A percentile compares a stretch with the other conserved stretches of the same genome.
Conservation (phyloP, 2,329 filamentous ascomycete species). For the Fusarium longipes region DNA sequence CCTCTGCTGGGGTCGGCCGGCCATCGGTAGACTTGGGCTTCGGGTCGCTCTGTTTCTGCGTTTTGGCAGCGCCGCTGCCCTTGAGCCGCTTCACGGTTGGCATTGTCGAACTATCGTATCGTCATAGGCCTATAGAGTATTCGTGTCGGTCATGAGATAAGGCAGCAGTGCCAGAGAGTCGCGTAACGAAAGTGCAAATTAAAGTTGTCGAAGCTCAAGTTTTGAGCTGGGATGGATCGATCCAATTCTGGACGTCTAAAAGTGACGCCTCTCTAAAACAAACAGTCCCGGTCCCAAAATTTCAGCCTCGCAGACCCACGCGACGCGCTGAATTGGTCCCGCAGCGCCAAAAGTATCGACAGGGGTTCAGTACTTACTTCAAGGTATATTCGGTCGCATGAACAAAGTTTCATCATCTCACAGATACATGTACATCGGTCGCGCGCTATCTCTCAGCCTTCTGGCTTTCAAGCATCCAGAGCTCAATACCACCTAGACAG, state of each 20-base stretch:
- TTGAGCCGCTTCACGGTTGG: slow-evolving; percentile 70
- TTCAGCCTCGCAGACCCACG: slow-evolving; percentile 52
- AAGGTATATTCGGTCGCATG: accelerated
- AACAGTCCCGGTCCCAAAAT: slow-evolving; percentile 43
- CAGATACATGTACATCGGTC: slow-evolving; percentile 14
- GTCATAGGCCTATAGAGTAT: slow-evolving; percentile 35
- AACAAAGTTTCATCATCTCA: neutral
- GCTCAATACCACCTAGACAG: slow-evolving; percentile 12
- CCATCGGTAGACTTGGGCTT: slow-evolving; percentile 55
- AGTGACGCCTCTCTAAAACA: slow-evolving; percentile 37
- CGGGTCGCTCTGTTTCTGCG: slow-evolving; percentile 50
- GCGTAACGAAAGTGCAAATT: slow-evolving; percentile 21
- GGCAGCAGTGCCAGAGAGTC: slow-evolving; percentile 18
- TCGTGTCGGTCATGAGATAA: slow-evolving; percentile 18
- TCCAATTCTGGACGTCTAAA: slow-evolving; percentile 31
- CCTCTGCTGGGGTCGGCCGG: slow-evolving; percentile 69
- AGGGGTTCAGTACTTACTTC: slow-evolving; percentile 15
- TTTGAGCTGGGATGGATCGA: slow-evolving; percentile 32
- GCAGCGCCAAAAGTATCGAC: slow-evolving; percentile 35
- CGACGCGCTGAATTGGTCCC: slow-evolving; percentile 34
- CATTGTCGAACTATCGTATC: slow-evolving; percentile 55
- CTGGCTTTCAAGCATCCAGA: slow-evolving; percentile 25
- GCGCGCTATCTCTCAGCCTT: slow-evolving; percentile 40
- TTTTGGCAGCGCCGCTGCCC: slow-evolving; percentile 60
- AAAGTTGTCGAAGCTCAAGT: slow-evolving; percentile 12